Evolutionary conservation across 352 stramenopile genomes (phyloP).

Genomic region (Phytopythium ostracodes): DNA sequence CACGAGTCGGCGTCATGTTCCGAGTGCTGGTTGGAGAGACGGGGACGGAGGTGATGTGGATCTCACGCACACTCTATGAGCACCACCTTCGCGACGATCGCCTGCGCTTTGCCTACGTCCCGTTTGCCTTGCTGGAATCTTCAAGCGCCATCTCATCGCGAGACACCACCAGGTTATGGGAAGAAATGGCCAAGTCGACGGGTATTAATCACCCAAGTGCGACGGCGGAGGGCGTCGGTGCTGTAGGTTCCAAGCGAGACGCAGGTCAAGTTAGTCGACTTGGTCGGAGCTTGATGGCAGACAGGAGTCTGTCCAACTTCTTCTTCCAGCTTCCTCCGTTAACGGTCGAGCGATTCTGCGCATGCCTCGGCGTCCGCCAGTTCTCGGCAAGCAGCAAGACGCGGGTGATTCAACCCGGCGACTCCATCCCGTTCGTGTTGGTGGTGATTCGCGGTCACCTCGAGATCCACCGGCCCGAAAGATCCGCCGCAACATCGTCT

Average conservation of each 20-base stretch:
- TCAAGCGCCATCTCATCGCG: no score
- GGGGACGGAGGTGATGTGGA: conserved; percentile 43
- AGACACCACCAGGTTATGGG: neutral
- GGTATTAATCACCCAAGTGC: neutral
- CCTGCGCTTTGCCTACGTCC: conserved; percentile 32
- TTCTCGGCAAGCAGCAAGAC: conserved; percentile 7
- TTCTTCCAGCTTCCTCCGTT: conserved; percentile 57
- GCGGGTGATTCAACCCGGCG: conserved; percentile 17
- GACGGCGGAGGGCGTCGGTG: no score
- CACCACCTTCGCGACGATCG: conserved; percentile 36
- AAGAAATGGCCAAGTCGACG: neutral
- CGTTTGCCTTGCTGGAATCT: neutral
- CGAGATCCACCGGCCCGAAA: neutral
- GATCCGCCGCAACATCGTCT: neutral
- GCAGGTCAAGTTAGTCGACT: conserved; percentile 21
- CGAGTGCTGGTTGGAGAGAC: conserved; percentile 33
- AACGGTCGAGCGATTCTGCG: conserved; percentile 44
- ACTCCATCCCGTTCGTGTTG: conserved; percentile 19
- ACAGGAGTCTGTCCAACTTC: conserved; percentile 28
- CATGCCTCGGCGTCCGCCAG: conserved; percentile 35
- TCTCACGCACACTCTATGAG: conserved; percentile 30
- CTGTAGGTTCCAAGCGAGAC: neutral
- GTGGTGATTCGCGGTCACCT: conserved; percentile 36
- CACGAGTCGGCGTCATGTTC: conserved; percentile 14
- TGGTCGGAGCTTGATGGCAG: conserved; percentile 24